A percentile compares a stretch with the other conserved stretches of the same genome.
phyloP scores from a whole-genome alignment of 441 rosid genomes.

The Populus hybrid region DNA sequence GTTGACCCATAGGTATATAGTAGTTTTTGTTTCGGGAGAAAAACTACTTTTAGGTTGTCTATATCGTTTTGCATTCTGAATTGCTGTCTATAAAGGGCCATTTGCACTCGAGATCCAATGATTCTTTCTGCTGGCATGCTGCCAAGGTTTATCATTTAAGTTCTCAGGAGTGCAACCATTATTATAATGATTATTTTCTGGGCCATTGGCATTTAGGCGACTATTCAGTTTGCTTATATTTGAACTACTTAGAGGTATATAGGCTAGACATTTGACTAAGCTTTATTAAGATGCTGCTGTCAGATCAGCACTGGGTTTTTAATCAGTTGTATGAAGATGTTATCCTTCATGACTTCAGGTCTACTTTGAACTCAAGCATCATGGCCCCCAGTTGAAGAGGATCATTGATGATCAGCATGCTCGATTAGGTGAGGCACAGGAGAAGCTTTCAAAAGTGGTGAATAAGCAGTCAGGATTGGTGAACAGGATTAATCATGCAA shows the following conservation, averaged over 20 bases:
- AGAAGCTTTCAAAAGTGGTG: slow-evolving; percentile 63
- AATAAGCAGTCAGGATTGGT: slow-evolving; percentile 60
- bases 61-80: neutral
- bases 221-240: neutral
- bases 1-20: neutral
- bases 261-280: neutral
- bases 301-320: slow-evolving; percentile 1
- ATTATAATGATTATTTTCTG: neutral
- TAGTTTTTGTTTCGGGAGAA: neutral
- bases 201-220: slow-evolving; percentile 1
- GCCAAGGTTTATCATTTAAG: neutral
- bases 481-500: slow-evolving; percentile 50
- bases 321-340: slow-evolving; percentile 7
- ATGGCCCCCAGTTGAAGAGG: slow-evolving; percentile 79
- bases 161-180: neutral
- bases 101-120: neutral
- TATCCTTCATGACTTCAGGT: slow-evolving; percentile 42
- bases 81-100: neutral
- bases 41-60: neutral
- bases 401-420: slow-evolving; percentile 70
- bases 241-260: neutral
- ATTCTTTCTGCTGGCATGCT: neutral
- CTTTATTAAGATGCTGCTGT: neutral
- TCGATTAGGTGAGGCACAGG: slow-evolving; percentile 58
- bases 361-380: slow-evolving; percentile 84